Percentiles rank a stretch among this genome's conserved stretches.
phyloP scores from a whole-genome alignment of 106 monocot genomes.

The Dendrobium huoshanense region DNA sequence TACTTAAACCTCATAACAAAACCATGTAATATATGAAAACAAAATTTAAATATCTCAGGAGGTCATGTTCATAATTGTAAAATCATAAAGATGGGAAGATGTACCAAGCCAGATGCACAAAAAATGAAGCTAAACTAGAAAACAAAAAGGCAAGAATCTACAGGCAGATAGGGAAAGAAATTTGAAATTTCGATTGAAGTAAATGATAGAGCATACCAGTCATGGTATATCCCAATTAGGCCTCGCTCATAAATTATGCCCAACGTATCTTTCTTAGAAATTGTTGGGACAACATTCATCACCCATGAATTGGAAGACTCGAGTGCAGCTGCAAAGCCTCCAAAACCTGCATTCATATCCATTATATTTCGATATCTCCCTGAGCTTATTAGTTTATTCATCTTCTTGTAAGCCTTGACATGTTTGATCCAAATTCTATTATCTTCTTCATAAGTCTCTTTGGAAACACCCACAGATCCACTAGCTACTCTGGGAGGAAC shows the following conservation, averaged over 20 bases:
- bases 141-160: not conserved
- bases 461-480: conserved; percentile 25
- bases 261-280: conserved; percentile 25
- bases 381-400: conserved; percentile 40
- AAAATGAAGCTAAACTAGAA: not conserved
- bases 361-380: conserved; percentile 43
- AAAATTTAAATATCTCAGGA: too few relatives aligned
- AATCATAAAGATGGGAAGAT: too few relatives aligned
- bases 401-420: conserved; percentile 45
- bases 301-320: conserved; percentile 44
- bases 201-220: conserved; percentile 25
- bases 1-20: too few relatives aligned
- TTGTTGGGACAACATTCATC: conserved; percentile 62
- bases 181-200: not conserved
- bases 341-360: conserved; percentile 62
- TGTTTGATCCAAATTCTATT: conserved; percentile 41
- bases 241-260: conserved; percentile 52
- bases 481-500: conserved; percentile 42
- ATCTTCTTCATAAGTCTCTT: conserved; percentile 28
- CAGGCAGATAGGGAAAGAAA: not conserved
- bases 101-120: too few relatives aligned
- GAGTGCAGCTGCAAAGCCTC: conserved; percentile 46
- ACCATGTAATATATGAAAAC: too few relatives aligned
- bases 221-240: conserved; percentile 56
- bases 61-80: too few relatives aligned